A percentile compares a stretch with the other conserved stretches of the same genome.
Conservation (phyloP, 768 basidiomycete genomes). For the Pleurotus sapidus region DNA sequence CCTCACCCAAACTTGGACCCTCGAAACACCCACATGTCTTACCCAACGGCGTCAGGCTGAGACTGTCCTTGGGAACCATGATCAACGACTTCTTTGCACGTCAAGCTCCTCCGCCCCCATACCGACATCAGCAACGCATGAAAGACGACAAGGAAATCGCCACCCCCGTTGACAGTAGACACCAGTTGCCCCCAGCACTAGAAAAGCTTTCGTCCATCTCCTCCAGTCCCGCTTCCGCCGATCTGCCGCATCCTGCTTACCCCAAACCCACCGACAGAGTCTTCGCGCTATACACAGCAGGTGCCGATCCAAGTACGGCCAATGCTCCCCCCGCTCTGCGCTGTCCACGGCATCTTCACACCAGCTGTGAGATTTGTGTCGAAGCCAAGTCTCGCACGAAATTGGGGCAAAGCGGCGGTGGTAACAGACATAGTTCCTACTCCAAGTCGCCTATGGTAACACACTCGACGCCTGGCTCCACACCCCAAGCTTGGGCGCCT, state of each 20-base stretch:
- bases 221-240: slow-evolving; percentile 2
- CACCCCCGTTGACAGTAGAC: slow-evolving; percentile 13
- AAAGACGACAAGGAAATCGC: slow-evolving; percentile 19
- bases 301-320: slow-evolving; percentile 58
- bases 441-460: slow-evolving; percentile 21
- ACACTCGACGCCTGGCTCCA: background rate
- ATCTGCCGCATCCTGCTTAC: slow-evolving; percentile 1
- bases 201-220: slow-evolving; percentile 1
- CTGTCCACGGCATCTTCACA: slow-evolving; percentile 72
- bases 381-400: slow-evolving; percentile 39
- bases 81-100: slow-evolving; percentile 83
- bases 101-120: slow-evolving; percentile 54
- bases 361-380: slow-evolving; percentile 76
- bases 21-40: slow-evolving; percentile 54
- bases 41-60: slow-evolving; percentile 78
- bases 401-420: slow-evolving; percentile 15
- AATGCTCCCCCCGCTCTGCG: slow-evolving; percentile 62
- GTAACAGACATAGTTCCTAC: slow-evolving; percentile 33
- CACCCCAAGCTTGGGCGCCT: background rate
- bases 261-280: slow-evolving; percentile 37
- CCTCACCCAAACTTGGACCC: slow-evolving; percentile 42
- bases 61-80: slow-evolving; percentile 71
- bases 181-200: slow-evolving; percentile 17
- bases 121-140: slow-evolving; percentile 33
- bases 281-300: slow-evolving; percentile 51